Evolutionary conservation across 139 green algal genomes (phyloP), one percentile per base, ranked within the genome.

Genomic region (Coelastrella sp.): DNA sequence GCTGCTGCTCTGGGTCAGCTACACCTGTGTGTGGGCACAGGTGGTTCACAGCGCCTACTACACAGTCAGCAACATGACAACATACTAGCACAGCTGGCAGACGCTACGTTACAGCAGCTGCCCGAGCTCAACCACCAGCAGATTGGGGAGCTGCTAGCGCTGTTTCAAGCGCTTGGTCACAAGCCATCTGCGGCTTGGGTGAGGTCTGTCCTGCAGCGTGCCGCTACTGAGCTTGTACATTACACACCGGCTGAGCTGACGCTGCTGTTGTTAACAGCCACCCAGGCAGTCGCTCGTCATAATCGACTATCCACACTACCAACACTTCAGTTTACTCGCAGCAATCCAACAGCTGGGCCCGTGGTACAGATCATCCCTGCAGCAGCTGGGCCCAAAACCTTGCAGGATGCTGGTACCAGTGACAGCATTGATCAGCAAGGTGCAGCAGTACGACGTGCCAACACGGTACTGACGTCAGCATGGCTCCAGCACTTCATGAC

Each of bases 401-500:
- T n/a, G n/a, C n/a, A n/a, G n/a, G n/a, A n/a, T n/a, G n/a, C n/a
- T n/a, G 73, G 75, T 35, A 35, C 35, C 75, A 83, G 75, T 71
- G 15, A 32, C 64, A 60, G 62, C n/a, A n/a, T n/a, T n/a, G n/a
- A n/a, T n/a, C n/a, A n/a, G n/a, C n/a, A n/a, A n/a, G n/a, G n/a
- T n/a, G n/a, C 63, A 67, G 41, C 37, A 57, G 38, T 21, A 21
- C 41, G 66, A n/a, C 43, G 63, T 27, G 40, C 21, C 67, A 76
- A 38, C 79, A 85, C 59, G 19, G 64, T 85, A 25, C 32, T 85
- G 32, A 85, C 79, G 9, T 63, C 66, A 34, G 79, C 79, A 45
- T 85, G 79, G 79, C 66, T 85, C 21, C 41, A 67, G 30, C 79
- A 79, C 34, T 85, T 79, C 64, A 68, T 85, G 79, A 50, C 66